phyloP scores from a whole-genome alignment of 176 grass and related monocot species.

The Puya raimondii region DNA sequence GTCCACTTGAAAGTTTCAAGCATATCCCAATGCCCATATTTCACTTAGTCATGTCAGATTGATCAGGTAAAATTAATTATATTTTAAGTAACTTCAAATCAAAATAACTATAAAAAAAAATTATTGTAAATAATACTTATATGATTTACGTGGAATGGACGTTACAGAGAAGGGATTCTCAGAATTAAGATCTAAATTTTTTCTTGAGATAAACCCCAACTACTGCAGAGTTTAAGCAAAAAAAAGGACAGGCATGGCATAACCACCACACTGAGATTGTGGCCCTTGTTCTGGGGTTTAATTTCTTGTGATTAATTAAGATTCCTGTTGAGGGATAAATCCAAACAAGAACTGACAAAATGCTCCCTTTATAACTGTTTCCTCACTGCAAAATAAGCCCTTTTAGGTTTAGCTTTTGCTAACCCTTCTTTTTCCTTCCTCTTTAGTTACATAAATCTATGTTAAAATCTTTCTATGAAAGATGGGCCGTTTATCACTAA shows the following conservation, averaged over 20 bases:
- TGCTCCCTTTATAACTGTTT: neutral
- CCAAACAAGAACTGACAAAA: neutral
- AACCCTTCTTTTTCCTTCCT: neutral
- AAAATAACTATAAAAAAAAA: no score
- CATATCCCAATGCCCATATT: no score
- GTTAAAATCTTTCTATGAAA: neutral
- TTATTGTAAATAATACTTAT: no score
- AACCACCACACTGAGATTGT: neutral
- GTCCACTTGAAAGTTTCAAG: no score
- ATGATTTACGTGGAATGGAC: no score
- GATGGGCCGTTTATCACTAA: no score
- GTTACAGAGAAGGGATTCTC: neutral
- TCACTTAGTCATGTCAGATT: no score
- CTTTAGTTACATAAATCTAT: neutral
- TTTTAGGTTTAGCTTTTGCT: neutral
- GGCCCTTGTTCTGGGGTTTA: neutral
- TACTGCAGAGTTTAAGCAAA: neutral
- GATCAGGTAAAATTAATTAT: no score
- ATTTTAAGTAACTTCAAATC: no score
- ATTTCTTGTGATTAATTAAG: neutral
- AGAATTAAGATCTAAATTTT: neutral
- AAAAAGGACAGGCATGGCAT: neutral
- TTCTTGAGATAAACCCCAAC: neutral
- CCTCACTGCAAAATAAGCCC: neutral
- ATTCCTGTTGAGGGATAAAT: neutral